Evolutionary conservation across 2,329 filamentous ascomycete genomes (phyloP).

Genomic region (Metarhizium guizhouense): DNA sequence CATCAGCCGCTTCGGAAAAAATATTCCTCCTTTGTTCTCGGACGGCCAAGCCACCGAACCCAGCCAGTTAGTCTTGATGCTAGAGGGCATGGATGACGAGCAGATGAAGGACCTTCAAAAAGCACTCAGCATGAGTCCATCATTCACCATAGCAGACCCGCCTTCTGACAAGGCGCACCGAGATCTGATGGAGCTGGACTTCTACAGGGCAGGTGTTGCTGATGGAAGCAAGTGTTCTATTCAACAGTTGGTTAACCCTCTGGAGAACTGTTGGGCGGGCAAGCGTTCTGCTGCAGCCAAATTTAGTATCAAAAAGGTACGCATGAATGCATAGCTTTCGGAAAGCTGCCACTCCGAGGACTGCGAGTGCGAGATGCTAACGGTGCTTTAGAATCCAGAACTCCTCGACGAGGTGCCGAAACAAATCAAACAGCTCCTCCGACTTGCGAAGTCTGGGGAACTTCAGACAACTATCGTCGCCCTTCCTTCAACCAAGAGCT

Average conservation of each 20-base stretch:
- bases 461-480: constrained; percentile 50
- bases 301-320: constrained; percentile 36
- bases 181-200: constrained; percentile 31
- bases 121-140: constrained; percentile 25
- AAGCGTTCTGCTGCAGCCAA: constrained; percentile 30
- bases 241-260: constrained; percentile 30
- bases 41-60: constrained; percentile 23
- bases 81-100: constrained; percentile 45
- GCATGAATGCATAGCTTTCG: neutral
- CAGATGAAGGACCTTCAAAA: constrained; percentile 36
- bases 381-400: constrained; percentile 25
- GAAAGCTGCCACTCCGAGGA: no score
- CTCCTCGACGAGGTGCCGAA: constrained; percentile 34
- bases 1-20: constrained; percentile 52
- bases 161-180: constrained; percentile 34
- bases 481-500: constrained; percentile 36
- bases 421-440: constrained; percentile 34
- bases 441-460: constrained; percentile 37
- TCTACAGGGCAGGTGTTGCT: constrained; percentile 27
- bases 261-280: constrained; percentile 37
- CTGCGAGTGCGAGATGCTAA: constrained; percentile 12
- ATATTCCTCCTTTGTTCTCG: constrained; percentile 40
- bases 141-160: constrained; percentile 40
- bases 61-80: constrained; percentile 49
- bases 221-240: constrained; percentile 28